These are phyloP conservation scores for Xylaria palmicola DNA, from an alignment of 495 filamentous ascomycete genomes.

Conservation along the genomic window DNA sequence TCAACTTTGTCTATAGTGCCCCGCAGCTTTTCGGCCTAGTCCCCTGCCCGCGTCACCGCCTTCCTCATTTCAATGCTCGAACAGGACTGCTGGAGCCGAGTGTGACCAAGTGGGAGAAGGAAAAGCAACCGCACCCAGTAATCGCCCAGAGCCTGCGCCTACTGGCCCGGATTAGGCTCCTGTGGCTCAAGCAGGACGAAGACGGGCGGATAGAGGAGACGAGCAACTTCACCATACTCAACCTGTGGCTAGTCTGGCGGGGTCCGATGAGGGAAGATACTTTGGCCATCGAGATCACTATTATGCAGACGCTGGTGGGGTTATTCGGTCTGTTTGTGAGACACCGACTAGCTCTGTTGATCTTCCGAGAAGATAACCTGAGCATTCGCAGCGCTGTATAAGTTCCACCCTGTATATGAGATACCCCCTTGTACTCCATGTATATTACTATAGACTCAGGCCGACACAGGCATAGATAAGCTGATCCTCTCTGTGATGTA, in stretches of 20 bases:
- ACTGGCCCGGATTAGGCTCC: slow-evolving; percentile 61
- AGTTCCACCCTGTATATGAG: slow-evolving; percentile 7
- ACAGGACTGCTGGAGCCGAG: slow-evolving; percentile 84
- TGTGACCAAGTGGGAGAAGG: slow-evolving; percentile 69
- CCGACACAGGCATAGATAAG: neutral
- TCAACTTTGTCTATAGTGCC: slow-evolving; percentile 91
- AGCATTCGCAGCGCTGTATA: slow-evolving; percentile 33
- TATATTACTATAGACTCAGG: slow-evolving; percentile 18
- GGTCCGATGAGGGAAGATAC: slow-evolving; percentile 87
- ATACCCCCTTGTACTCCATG: slow-evolving; percentile 22
- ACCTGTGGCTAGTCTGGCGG: slow-evolving; percentile 94
- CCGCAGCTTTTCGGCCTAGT: slow-evolving; percentile 89
- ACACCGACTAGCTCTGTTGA: slow-evolving; percentile 76
- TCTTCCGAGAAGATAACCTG: slow-evolving; percentile 85
- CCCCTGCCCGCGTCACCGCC: slow-evolving; percentile 86
- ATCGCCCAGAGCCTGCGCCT: slow-evolving; percentile 61
- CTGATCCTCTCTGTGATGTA: neutral
- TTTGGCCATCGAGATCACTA: slow-evolving; percentile 71
- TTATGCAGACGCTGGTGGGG: slow-evolving; percentile 70
- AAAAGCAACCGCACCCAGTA: slow-evolving; percentile 62
- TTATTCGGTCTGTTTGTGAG: slow-evolving; percentile 80
- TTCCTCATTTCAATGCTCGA: slow-evolving; percentile 81
- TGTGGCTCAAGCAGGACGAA: slow-evolving; percentile 62
- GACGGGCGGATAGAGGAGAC: slow-evolving; percentile 73
- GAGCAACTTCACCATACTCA: slow-evolving; percentile 89